Percentiles rank a stretch among this genome's conserved stretches.
These are phyloP conservation scores for Pichia sp. DNA, from an alignment of 1,139 yeast species.

Conservation along the genomic window DNA sequence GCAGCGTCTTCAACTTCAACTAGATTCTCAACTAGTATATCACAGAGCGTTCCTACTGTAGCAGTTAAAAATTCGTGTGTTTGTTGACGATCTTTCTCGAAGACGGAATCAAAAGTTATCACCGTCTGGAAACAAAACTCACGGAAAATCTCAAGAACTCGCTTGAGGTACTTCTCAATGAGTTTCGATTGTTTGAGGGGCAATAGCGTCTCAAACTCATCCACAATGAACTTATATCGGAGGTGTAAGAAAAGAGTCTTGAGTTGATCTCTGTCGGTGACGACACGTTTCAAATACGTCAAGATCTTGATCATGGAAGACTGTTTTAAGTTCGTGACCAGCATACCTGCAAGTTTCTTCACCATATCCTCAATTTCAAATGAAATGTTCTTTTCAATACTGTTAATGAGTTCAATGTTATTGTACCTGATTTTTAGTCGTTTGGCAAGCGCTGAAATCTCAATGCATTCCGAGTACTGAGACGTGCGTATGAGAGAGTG, in stretches of 20 bases:
- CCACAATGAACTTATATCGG: constrained; percentile 51
- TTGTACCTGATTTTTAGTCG: constrained; percentile 67
- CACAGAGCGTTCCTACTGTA: constrained; percentile 30
- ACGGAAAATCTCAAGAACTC: constrained; percentile 75
- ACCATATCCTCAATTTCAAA: constrained; percentile 58
- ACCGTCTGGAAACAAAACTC: constrained; percentile 74
- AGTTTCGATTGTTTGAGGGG: constrained; percentile 40
- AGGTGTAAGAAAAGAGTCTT: constrained; percentile 47
- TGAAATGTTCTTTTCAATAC: constrained; percentile 49
- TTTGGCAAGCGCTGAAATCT: constrained; percentile 63
- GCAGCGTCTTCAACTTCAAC: constrained; percentile 32
- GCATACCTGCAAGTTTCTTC: constrained; percentile 55
- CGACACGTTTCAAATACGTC: constrained; percentile 61
- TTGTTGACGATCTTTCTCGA: constrained; percentile 33
- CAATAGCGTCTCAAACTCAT: constrained; percentile 49
- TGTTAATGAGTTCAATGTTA: constrained; percentile 45
- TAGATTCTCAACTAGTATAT: constrained; percentile 30
- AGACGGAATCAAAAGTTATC: constrained; percentile 58
- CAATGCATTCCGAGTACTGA: constrained; percentile 83
- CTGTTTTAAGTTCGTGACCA: constrained; percentile 72
- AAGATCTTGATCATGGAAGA: constrained; percentile 72
- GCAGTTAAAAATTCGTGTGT: constrained; percentile 37
- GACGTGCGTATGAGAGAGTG: constrained; percentile 82
- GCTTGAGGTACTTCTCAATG: constrained; percentile 63
- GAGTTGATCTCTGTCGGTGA: constrained; percentile 24